Base-by-base conservation (phyloP, 2,329 filamentous ascomycete genomes). In the Ophiostoma populinum region DNA sequence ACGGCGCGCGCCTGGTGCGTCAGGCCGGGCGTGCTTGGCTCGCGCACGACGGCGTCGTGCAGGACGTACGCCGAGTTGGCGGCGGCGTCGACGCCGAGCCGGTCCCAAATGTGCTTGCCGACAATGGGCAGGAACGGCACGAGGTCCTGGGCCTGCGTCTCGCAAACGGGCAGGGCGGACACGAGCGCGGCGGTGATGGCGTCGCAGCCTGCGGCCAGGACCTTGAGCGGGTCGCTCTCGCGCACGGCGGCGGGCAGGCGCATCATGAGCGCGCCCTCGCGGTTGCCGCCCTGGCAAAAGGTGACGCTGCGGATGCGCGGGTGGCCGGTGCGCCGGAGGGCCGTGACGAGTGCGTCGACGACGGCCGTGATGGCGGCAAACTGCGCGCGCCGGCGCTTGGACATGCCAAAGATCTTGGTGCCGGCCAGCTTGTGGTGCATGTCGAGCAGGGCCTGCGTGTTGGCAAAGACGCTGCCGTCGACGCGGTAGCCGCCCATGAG, bases 251-350 rank as follows among this genome's bases (percentile, higher is more conserved):
- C 45, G 0, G 71, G 62, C 9, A 93, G 64, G 41, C 65, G 74
- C 54, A 80, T 72, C 56, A 82, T 83, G 25, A 93, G 58, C 28
- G 75, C 75, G 1, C 86, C 86, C 54, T 93, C 85, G 26, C 85
- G 65, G 41, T 93, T 86, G 7, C 85, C 86, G 15, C 86, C 52
- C 46, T 82, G 77, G 50, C 83, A 92, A 55, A 93, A 94, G 1
- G 76, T 77, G 3, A 86, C 80, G 17, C 69, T 65, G 28, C 71
- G 70, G 44, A 92, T 76, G 4, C 30, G 30, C 4, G 80, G 80
- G 17, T 24, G 30, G 18, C 21, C 19, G 3, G 25, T 18, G 17
- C 40, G 41, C 12, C 11, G 24, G 2, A 92, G 63, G 1, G 74
- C 69, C 26, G 68, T 59, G 21, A 77, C 62, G 12, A 94, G 67